Evolutionary conservation across 495 filamentous ascomycete species (phyloP).

Genomic region (Lophium mytilinum): DNA sequence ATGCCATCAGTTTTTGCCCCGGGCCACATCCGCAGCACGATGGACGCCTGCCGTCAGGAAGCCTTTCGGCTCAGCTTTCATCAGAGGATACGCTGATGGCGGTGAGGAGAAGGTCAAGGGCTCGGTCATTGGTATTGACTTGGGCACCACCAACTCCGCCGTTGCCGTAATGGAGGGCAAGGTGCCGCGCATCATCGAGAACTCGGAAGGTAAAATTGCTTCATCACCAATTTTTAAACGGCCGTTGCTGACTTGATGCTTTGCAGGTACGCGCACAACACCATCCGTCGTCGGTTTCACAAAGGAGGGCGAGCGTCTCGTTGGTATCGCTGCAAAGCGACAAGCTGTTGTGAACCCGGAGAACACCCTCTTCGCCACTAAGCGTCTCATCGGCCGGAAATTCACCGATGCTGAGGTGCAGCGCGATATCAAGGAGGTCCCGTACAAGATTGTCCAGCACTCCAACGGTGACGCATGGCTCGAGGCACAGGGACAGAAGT

Average conservation of each 20-base stretch:
- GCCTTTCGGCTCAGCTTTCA: slow-evolving; percentile 49
- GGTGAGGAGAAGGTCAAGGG: slow-evolving; percentile 82
- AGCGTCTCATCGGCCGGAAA: slow-evolving; percentile 98
- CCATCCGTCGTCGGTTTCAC: slow-evolving; percentile 96
- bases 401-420: slow-evolving; percentile 94
- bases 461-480: slow-evolving; percentile 98
- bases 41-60: slow-evolving; percentile 48
- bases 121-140: slow-evolving; percentile 95
- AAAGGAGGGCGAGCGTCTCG: slow-evolving; percentile 91
- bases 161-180: slow-evolving; percentile 98
- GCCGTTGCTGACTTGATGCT: slow-evolving; percentile 10
- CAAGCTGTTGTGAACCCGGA: slow-evolving; percentile 99
- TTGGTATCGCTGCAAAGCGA: slow-evolving; percentile 97
- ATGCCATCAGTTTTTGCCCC: slow-evolving; percentile 50
- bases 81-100: slow-evolving; percentile 72
- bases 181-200: slow-evolving; percentile 91
- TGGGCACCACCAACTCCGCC: slow-evolving; percentile 97
- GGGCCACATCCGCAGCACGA: slow-evolving; percentile 47
- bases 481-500: slow-evolving; percentile 89
- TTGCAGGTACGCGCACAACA: slow-evolving; percentile 81
- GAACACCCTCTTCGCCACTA: slow-evolving; percentile 98
- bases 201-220: slow-evolving; percentile 67
- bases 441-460: slow-evolving; percentile 99
- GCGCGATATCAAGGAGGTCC: slow-evolving; percentile 96
- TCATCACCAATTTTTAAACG: slow-evolving; percentile 22